A percentile compares a stretch with the other conserved stretches of the same genome.
phyloP scores from a whole-genome alignment of 176 grass and related monocot genomes.

The Ananas comosus region DNA sequence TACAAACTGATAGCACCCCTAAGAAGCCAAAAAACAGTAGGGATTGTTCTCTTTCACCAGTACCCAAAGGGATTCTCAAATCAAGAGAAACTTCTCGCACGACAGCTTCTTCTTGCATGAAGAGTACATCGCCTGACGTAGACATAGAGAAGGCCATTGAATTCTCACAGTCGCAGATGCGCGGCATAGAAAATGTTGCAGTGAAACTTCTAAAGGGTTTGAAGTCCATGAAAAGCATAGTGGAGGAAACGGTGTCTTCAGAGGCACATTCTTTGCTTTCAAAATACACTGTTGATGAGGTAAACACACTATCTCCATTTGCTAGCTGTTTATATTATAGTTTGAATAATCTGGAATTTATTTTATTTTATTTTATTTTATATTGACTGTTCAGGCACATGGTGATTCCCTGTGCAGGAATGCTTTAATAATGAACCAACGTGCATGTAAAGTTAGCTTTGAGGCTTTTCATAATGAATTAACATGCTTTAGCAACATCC shows the following conservation, averaged over 20 bases:
- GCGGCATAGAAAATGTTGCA: constrained; percentile 74
- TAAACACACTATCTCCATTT: constrained; percentile 23
- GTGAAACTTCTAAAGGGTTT: constrained; percentile 74
- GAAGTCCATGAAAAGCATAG: constrained; percentile 64
- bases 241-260: constrained; percentile 55
- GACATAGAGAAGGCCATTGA: constrained; percentile 69
- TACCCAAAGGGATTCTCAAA: constrained; percentile 46
- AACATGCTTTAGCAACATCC: too few species aligned
- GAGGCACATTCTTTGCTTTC: constrained; percentile 46
- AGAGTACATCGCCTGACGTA: constrained; percentile 32
- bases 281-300: constrained; percentile 52
- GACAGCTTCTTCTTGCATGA: constrained; percentile 42
- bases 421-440: too few species aligned
- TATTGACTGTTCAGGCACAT: too few species aligned
- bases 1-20: constrained; percentile 11
- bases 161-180: constrained; percentile 87
- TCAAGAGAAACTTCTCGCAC: constrained; percentile 29
- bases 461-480: too few species aligned
- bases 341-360: too few species aligned
- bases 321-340: not conserved
- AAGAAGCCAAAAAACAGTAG: constrained; percentile 23
- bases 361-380: too few species aligned
- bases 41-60: not conserved
- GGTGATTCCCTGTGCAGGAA: too few species aligned
- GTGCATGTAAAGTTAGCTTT: too few species aligned